Base-by-base conservation (phyloP, 2,329 filamentous ascomycete genomes). In the Colletotrichum gigasporum region DNA sequence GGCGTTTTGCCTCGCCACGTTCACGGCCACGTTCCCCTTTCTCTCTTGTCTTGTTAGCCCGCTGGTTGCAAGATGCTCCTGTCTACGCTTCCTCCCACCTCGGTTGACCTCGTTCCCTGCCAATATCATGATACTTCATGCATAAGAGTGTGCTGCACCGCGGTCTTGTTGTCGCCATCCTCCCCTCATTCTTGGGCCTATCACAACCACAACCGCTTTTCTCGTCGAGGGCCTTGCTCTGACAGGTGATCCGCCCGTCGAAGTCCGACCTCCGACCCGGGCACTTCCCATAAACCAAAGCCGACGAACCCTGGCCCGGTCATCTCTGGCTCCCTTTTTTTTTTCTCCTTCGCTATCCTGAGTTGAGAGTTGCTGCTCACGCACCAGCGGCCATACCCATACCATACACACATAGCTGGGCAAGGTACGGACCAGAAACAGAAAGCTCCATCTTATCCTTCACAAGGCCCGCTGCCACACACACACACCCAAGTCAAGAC, bases 361-460 rank as follows among this genome's bases (percentile, higher is more conserved):
- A n/a, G n/a, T n/a, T n/a, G n/a, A n/a, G n/a, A 22, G 18, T 42
- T 34, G 28, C 30, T 28, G 30, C 47, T 45, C 30, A 30, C 53
- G 42, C 34, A 45, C 30, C 30, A 22, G 24, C 55, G 16, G 18
- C 30, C 20, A 42, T 39, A 16, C 47, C 41, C 37, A 24, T n/a
- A n/a, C n/a, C 30, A 24, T 26, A 16, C 37, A 42, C 35, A 55
- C 39, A 28, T 14, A 45, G 28, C 10, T n/a, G n/a, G n/a, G n/a
- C n/a, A n/a, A n/a, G n/a, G n/a, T n/a, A n/a, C n/a, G n/a, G n/a
- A n/a, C n/a, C n/a, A n/a, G n/a, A n/a, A n/a, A n/a, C 39, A 24
- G 39, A 50, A 32, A 53, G 34, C 30, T 57, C 42, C 64, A 59
- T 66, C 53, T 59, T 52, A 66, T 54, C 48, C 53, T 59, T 64